Base-by-base conservation (phyloP, 345 rosid species). In the Populus euphratica region DNA sequence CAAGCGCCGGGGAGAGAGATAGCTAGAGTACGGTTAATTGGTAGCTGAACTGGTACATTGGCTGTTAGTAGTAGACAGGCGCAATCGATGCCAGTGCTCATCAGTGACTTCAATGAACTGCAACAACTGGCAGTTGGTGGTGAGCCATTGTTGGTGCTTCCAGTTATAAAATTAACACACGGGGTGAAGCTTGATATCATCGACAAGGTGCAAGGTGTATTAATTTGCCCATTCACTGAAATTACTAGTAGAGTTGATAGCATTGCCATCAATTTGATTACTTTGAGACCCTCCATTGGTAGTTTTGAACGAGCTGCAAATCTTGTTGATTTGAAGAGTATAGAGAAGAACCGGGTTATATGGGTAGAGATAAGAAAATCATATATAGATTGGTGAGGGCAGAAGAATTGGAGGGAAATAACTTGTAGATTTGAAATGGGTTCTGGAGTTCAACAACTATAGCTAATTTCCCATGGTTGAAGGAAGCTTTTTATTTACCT, bases 141-240 rank as follows among this genome's bases (percentile, higher is more conserved):
- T 12, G 81, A 9, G 23, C 91, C 92, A 13, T 90, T 90, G 74
- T 71, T 73, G 72, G 72, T 83, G 80, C 99, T 93, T 70, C 99
- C 97, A 0, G 99, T 93, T 54, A 93, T 54, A 77, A 86, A 95
- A 72, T 86, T 93, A 69, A 92, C 72, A 85, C 97, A 95, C 11
- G 98, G 99, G 2, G 97, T 87, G 86, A 95, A 95, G 77, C 74
- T 90, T 52, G 90, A 73, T 83, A 93, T 85, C 98, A 90, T 84
- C 27, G 98, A 89, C 44, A 86, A 8, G 31, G 93, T 90, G 89
- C 99, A 93, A 7, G 98, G 94, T 12, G 97, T 91, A 65, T 78
- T 89, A 39, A 93, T 87, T 81, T 95, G 98, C 43, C 93, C 92
- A 2, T 77, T 77, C 35, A 81, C 86, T 16, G 86, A 79, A 77